Evolutionary conservation across 768 basidiomycete genomes (phyloP).

Genomic region (Phaffia tasmanica): DNA sequence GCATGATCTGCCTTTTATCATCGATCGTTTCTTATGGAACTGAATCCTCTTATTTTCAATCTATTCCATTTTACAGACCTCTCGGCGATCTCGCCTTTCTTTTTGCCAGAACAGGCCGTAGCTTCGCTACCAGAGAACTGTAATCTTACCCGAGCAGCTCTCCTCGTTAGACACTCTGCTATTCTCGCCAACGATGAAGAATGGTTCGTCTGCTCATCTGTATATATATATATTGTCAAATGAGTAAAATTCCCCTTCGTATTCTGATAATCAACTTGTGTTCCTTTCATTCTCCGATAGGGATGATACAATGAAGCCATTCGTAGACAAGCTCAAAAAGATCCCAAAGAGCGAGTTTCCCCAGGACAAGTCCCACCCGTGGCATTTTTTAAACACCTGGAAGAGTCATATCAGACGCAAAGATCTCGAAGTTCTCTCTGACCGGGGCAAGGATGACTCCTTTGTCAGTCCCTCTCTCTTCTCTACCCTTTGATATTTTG

Average conservation of each 20-base stretch:
- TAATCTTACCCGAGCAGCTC: constrained; percentile 33
- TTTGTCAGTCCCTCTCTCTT: constrained; percentile 27
- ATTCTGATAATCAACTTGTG: neutral
- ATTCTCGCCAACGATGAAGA: constrained; percentile 42
- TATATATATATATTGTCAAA: neutral
- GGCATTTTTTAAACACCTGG: constrained; percentile 37
- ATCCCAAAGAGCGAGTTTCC: constrained; percentile 24
- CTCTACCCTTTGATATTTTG: neutral
- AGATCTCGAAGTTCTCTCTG: constrained; percentile 36
- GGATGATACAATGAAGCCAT: constrained; percentile 38
- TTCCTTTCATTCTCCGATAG: neutral
- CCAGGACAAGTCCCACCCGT: constrained; percentile 26
- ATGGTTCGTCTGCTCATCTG: constrained; percentile 15
- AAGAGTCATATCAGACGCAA: constrained; percentile 36
- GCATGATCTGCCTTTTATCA: neutral
- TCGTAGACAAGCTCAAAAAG: constrained; percentile 35
- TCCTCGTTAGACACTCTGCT: constrained; percentile 39
- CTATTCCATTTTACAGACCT: constrained; percentile 30
- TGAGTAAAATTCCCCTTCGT: neutral
- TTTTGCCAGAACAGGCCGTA: constrained; percentile 32
- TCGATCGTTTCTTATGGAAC: neutral
- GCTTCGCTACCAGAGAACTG: constrained; percentile 34
- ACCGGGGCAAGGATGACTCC: constrained; percentile 37
- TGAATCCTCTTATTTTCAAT: neutral
- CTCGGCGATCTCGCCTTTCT: constrained; percentile 39